Base-by-base conservation (phyloP, 2,329 filamentous ascomycete species). In the Alternaria triticina region DNA sequence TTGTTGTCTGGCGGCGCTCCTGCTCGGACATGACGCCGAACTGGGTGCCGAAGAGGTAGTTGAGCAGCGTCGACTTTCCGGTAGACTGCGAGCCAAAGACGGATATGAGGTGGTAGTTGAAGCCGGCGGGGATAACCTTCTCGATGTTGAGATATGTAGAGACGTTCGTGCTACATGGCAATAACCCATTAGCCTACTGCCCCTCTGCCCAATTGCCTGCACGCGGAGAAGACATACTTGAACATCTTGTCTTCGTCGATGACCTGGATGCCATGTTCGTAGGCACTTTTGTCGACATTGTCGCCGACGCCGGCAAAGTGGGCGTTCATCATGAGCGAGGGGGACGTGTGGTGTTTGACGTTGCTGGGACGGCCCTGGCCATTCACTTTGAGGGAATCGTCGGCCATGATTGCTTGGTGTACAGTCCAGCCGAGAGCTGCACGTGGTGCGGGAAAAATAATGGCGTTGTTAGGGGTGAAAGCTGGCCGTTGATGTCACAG, bases 11-110 rank as follows among this genome's bases (percentile, higher is more conserved):
- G 66, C 94, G 90, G 69, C 96, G 89, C 81, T 97, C 94, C 66
- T 89, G 87, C 86, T 99, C 96, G 73, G 93, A 93, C 96, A 99
- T 99, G 78, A 99, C 95, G 71, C 93, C 95, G 83, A 99, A 99
- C 61, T 94, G 87, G 70, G 96, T 99, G 67, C 93, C 93, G 79
- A 99, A 99, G 61, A 99, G 89, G 82, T 95, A 87, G 84, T 99
- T 99, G 69, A 99, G 89, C 49, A 99, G 87, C 6, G 96, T 99
- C 49, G 96, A 98, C 84, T 99, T 99, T 72, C 96, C 96, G 36
- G 96, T 99, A 22, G 96, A 98, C 85, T 99, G 96, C 61, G 95
- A 98, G 46, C 96, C 96, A 81, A 99, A 99, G 76, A 99, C 96
- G 75, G 95, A 97, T 79, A 99, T 97, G 77, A 99, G 89, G 82